Evolutionary conservation across 176 grass and related monocot species (phyloP).

Genomic region (Oryza brachyantha): DNA sequence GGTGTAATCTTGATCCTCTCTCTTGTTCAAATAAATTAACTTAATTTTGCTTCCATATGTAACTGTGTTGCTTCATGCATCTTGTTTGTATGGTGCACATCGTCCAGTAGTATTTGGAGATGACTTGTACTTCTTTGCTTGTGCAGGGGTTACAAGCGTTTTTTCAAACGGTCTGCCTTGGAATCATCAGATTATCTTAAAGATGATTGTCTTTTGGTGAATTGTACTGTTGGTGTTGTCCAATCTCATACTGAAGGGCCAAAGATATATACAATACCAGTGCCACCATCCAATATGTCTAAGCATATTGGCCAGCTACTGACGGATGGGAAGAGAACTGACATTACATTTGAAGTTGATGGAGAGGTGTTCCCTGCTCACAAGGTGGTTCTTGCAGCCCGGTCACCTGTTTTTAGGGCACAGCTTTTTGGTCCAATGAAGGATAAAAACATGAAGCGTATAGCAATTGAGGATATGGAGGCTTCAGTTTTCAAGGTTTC

Average conservation of each 20-base stretch:
- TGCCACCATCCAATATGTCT: conserved; percentile 73
- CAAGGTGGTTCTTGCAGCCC: conserved; percentile 81
- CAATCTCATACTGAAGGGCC: conserved; percentile 87
- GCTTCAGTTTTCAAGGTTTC: conserved; percentile 91
- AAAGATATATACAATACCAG: conserved; percentile 75
- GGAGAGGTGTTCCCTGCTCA: conserved; percentile 78
- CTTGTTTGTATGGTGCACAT: background rate
- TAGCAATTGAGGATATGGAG: conserved; percentile 89
- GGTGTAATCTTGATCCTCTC: too few species aligned
- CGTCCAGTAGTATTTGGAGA: background rate
- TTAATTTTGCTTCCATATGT: too few species aligned
- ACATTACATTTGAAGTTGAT: conserved; percentile 77
- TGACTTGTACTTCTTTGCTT: conserved; percentile 13
- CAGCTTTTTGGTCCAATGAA: conserved; percentile 99
- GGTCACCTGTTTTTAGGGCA: conserved; percentile 94
- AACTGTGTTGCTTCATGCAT: background rate
- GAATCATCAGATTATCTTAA: conserved; percentile 98
- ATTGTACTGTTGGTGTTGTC: conserved; percentile 92
- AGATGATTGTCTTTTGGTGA: conserved; percentile 92
- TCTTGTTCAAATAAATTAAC: too few species aligned
- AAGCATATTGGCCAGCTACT: conserved; percentile 76
- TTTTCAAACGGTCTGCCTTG: conserved; percentile 77
- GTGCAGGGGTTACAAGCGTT: conserved; percentile 96
- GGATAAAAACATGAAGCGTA: conserved; percentile 75
- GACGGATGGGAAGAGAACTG: conserved; percentile 61